These are phyloP conservation scores for Epichloe elymi DNA, from an alignment of 2,329 filamentous ascomycete genomes.

Conservation along the genomic window DNA sequence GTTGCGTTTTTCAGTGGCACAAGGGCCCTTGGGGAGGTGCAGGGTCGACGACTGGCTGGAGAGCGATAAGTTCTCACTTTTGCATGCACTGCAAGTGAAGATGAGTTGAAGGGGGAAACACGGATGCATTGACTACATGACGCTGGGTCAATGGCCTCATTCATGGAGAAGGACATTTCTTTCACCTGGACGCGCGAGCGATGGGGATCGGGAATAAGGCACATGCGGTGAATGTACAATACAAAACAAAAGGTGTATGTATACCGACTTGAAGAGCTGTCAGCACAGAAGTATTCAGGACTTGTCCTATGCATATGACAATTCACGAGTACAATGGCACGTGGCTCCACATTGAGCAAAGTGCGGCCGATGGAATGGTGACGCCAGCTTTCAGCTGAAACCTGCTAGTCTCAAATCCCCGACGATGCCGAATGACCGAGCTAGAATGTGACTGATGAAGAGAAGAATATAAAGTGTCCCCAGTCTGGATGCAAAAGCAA, in stretches of 20 bases:
- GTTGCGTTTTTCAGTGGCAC: constrained; percentile 78
- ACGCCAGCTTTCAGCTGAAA: too few relatives aligned
- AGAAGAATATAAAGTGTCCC: too few relatives aligned
- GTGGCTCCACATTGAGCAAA: not conserved
- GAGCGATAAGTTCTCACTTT: constrained; percentile 30
- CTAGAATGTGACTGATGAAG: too few relatives aligned
- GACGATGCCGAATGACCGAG: not conserved
- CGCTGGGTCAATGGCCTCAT: not conserved
- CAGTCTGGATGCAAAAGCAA: too few relatives aligned
- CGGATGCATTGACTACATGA: not conserved
- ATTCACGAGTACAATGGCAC: not conserved
- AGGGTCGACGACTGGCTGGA: constrained; percentile 71
- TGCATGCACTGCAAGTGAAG: not conserved
- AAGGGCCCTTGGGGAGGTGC: constrained; percentile 84
- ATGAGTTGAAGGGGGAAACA: not conserved
- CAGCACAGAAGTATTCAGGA: not conserved
- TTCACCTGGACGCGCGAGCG: too few relatives aligned
- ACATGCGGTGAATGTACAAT: not conserved
- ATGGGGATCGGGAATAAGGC: too few relatives aligned
- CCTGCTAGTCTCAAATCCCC: too few relatives aligned
- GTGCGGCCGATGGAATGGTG: too few relatives aligned
- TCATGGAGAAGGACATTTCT: not conserved
- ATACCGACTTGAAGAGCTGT: not conserved
- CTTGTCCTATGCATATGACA: too few relatives aligned
- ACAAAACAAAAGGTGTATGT: not conserved